A percentile compares a stretch with the other conserved stretches of the same genome.
These are phyloP conservation scores for Trichoderma lentiforme DNA, from an alignment of 2,329 filamentous ascomycete genomes.

Conservation along the genomic window DNA sequence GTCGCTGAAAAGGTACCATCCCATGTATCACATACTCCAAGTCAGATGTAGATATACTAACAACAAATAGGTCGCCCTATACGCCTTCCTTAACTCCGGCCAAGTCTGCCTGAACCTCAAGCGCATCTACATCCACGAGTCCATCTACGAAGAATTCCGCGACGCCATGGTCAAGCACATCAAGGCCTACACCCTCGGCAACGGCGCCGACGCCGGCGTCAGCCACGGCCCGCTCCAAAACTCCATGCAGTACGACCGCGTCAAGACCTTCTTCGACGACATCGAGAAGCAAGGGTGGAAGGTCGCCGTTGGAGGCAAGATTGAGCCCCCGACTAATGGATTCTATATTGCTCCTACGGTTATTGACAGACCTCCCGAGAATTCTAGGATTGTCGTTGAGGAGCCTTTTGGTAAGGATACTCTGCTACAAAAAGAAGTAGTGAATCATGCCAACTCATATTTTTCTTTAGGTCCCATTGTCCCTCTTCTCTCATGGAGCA, in stretches of 20 bases:
- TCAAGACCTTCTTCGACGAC: slow-evolving; percentile 29
- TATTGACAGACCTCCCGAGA: slow-evolving; percentile 30
- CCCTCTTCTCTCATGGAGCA: slow-evolving; percentile 29
- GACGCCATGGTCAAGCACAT: slow-evolving; percentile 44
- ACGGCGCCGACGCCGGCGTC: slow-evolving; percentile 41
- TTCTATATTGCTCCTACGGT: slow-evolving; percentile 81
- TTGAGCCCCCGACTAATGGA: slow-evolving; percentile 58
- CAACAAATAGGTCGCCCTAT: slow-evolving; percentile 31
- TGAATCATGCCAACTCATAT: too few species aligned
- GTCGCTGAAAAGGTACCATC: slow-evolving; percentile 12
- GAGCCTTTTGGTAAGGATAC: slow-evolving; percentile 33
- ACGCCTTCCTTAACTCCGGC: slow-evolving; percentile 52
- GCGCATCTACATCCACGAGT: slow-evolving; percentile 56
- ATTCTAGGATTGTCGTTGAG: slow-evolving; percentile 33
- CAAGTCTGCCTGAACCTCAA: slow-evolving; percentile 58
- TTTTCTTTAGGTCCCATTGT: slow-evolving; percentile 35
- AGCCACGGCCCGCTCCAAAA: slow-evolving; percentile 56
- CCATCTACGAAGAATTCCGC: slow-evolving; percentile 53
- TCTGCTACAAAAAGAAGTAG: too few species aligned
- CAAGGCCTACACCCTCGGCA: slow-evolving; percentile 37
- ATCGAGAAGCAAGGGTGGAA: slow-evolving; percentile 31
- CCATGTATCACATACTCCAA: slow-evolving; percentile 21
- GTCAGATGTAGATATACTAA: neutral
- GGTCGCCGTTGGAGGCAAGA: slow-evolving; percentile 35
- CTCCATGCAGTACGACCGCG: slow-evolving; percentile 49